A percentile compares a stretch with the other conserved stretches of the same genome.
These are phyloP conservation scores for Pseudofabraea citricarpa DNA, from an alignment of 2,329 filamentous ascomycete genomes.

Conservation along the genomic window DNA sequence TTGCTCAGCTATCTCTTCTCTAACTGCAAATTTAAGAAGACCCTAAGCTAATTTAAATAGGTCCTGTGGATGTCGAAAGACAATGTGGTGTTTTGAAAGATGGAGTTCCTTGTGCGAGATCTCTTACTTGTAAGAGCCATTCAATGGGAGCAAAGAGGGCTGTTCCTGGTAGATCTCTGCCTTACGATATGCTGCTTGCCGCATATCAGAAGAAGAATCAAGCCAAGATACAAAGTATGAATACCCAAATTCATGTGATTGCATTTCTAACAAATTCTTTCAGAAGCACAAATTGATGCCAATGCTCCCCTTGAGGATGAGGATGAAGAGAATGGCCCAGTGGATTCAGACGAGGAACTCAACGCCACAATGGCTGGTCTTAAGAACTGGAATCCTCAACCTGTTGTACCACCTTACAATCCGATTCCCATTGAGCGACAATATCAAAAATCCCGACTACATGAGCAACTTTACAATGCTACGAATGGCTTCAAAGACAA, in stretches of 20 bases:
- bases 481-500: conserved; percentile 62
- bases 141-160: conserved; percentile 92
- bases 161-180: conserved; percentile 79
- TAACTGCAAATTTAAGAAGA: too few relatives aligned
- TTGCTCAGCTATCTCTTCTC: too few relatives aligned
- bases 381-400: conserved; percentile 70
- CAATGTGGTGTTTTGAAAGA: conserved; percentile 90
- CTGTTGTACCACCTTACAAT: conserved; percentile 63
- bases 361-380: conserved; percentile 81
- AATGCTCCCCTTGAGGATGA: conserved; percentile 88
- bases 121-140: conserved; percentile 89
- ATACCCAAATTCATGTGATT: too few relatives aligned
- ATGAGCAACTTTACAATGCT: conserved; percentile 61
- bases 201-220: conserved; percentile 98
- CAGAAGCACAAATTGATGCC: conserved; percentile 90
- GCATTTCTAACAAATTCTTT: too few relatives aligned
- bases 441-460: conserved; percentile 58
- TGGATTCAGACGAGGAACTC: conserved; percentile 94
- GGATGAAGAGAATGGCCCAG: conserved; percentile 68
- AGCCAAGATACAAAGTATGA: conserved; percentile 92
- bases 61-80: conserved; percentile 88
- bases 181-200: conserved; percentile 87
- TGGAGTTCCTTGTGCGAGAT: conserved; percentile 80
- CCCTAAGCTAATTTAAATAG: too few relatives aligned
- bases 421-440: conserved; percentile 58